Evolutionary conservation across 1,284 basidiomycete genomes (phyloP).

Genomic region (Heterobasidion irregulare): DNA sequence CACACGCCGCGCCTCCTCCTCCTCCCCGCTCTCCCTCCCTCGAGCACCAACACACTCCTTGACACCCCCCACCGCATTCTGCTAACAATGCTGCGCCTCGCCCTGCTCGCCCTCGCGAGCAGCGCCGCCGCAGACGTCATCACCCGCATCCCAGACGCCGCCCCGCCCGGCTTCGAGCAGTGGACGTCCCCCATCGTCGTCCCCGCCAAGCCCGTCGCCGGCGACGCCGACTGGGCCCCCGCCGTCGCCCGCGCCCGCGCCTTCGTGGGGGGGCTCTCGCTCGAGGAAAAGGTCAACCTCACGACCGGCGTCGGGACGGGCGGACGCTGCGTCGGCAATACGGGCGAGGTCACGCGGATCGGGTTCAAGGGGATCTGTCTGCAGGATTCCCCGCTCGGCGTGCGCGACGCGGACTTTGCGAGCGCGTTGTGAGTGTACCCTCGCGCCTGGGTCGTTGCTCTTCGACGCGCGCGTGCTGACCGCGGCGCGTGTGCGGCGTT

Average conservation of each 20-base stretch:
- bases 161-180: conserved; percentile 1
- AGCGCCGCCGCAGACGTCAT: conserved; percentile 1
- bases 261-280: conserved; percentile 12
- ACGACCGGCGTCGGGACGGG: conserved; percentile 43
- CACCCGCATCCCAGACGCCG: conserved; percentile 4
- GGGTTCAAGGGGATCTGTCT: conserved; percentile 12
- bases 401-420: conserved; percentile 33
- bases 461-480: too few relatives aligned
- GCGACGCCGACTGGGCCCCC: conserved; percentile 1
- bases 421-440: conserved; percentile 10
- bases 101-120: neutral
- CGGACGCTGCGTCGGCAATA: conserved; percentile 60
- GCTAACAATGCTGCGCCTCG: neutral
- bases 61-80: neutral
- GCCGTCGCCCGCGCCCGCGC: neutral
- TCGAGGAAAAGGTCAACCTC: conserved; percentile 45
- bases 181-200: conserved; percentile 2
- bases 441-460: too few relatives aligned
- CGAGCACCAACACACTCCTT: neutral
- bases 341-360: conserved; percentile 24
- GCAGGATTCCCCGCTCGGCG: conserved; percentile 48
- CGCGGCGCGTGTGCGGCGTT: conserved; percentile 14
- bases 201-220: conserved; percentile 1
- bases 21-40: neutral
- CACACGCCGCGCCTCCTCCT: too few relatives aligned